A percentile compares a stretch with the other conserved stretches of the same genome.
Conservation (phyloP, 2,329 filamentous ascomycete genomes). For the Fusarium sp. region DNA sequence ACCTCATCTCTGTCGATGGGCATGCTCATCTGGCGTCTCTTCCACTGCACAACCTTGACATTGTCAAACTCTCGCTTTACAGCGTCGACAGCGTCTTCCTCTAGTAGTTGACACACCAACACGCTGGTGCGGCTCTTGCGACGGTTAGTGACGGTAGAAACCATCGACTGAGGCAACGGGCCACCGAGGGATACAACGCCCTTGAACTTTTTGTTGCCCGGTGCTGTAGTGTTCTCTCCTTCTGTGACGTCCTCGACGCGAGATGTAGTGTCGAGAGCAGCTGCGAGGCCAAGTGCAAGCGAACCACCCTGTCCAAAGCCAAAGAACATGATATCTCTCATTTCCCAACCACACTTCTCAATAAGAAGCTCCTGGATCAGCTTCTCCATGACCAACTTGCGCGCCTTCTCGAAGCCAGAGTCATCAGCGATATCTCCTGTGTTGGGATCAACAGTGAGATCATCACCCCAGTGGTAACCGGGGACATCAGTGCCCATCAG, state of each 20-base stretch:
- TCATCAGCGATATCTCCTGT: conserved; percentile 69
- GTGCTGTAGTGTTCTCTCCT: conserved; percentile 4
- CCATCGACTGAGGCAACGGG: conserved; percentile 63
- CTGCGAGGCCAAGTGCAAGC: conserved; percentile 67
- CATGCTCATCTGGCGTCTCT: conserved; percentile 80
- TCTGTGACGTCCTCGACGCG: conserved; percentile 52
- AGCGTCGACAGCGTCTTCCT: conserved; percentile 70
- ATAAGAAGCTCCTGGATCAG: conserved; percentile 65
- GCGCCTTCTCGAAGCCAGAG: conserved; percentile 67
- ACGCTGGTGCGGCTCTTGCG: conserved; percentile 72
- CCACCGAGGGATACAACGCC: conserved; percentile 74
- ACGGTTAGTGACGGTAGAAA: conserved; percentile 57
- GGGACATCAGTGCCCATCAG: conserved; percentile 58
- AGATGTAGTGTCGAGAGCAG: conserved; percentile 54
- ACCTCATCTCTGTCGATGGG: conserved; percentile 86
- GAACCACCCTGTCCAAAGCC: conserved; percentile 76
- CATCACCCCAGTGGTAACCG: conserved; percentile 74
- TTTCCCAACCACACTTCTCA: conserved; percentile 67
- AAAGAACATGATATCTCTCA: conserved; percentile 70
- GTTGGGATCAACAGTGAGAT: conserved; percentile 63
- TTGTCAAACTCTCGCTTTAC: conserved; percentile 74
- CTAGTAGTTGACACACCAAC: conserved; percentile 70
- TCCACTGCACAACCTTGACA: conserved; percentile 76
- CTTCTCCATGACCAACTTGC: conserved; percentile 58
- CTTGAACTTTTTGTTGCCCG: conserved; percentile 52